Percentiles rank a stretch among this genome's conserved stretches.
Conservation (phyloP, 2,329 filamentous ascomycete species). For the Aspergillus clavatus region DNA sequence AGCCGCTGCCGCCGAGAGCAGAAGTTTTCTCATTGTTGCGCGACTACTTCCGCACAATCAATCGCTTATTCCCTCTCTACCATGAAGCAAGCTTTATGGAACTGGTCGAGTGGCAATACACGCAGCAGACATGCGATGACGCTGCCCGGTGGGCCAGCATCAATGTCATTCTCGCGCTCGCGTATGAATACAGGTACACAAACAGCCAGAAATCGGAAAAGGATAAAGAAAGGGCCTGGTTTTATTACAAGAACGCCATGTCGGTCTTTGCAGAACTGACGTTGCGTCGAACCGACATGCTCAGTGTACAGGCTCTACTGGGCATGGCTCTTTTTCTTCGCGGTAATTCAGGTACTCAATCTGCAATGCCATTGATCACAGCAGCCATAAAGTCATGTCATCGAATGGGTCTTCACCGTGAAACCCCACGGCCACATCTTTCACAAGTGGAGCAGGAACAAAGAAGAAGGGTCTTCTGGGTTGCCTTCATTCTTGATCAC, state of each 20-base stretch:
- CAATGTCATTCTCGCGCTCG: slow-evolving; percentile 83
- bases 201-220: slow-evolving; percentile 81
- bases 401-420: slow-evolving; percentile 88
- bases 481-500: slow-evolving; percentile 66
- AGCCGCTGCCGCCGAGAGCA: slow-evolving; percentile 71
- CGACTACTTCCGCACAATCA: slow-evolving; percentile 95
- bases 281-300: slow-evolving; percentile 85
- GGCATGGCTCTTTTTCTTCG: slow-evolving; percentile 92
- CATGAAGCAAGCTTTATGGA: slow-evolving; percentile 97
- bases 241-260: slow-evolving; percentile 91
- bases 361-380: slow-evolving; percentile 79
- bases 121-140: slow-evolving; percentile 81
- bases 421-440: slow-evolving; percentile 79
- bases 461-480: slow-evolving; percentile 69
- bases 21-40: slow-evolving; percentile 80
- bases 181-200: slow-evolving; percentile 84
- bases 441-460: slow-evolving; percentile 89
- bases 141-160: slow-evolving; percentile 96
- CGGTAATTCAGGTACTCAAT: slow-evolving; percentile 89
- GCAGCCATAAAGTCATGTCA: slow-evolving; percentile 83
- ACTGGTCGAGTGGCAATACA: slow-evolving; percentile 88
- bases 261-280: slow-evolving; percentile 84
- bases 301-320: slow-evolving; percentile 86
- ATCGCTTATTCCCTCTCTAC: slow-evolving; percentile 93
- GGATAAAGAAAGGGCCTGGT: slow-evolving; percentile 87